Base-by-base conservation (phyloP, 2,329 filamentous ascomycete genomes). In the Pestalotiopsis sp. region DNA sequence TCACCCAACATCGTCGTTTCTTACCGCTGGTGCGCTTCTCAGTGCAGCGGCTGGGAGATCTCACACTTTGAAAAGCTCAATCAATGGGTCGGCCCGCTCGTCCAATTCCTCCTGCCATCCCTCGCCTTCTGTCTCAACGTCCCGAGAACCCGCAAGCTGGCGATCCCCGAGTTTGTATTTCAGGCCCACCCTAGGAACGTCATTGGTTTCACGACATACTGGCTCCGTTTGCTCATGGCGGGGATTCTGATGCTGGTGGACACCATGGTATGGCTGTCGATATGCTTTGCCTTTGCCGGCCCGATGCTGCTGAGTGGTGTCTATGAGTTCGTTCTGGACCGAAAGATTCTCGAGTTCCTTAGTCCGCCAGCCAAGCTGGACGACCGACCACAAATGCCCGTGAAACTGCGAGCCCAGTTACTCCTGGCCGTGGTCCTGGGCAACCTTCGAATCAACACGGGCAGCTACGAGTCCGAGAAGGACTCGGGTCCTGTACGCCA, bases 121-220 rank as follows among this genome's bases (percentile, higher is more conserved):
- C 69, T 81, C 3, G 77, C 79, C 0, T 81, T 81, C 69, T 78
- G 77, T 65, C 74, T 79, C 55, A 78, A 77, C 38, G 75, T 81
- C 11, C 79, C 79, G 20, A 72, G 79, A 14, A 74, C 75, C 25
- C 71, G 73, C 9, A 76, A 78, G 63, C 69, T 80, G 17, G 72
- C 71, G 4, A 75, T 80, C 27, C 74, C 75, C 2, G 71, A 82
- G 64, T 78, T 82, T 69, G 83, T 86, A 3, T 82, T 93, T 66
- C 91, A 91, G 78, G 85, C 87, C 0, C 90, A 91, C 73, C 85
- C 90, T 0, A 86, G 87, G 65, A 92, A 75, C 6, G 59, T 78
- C 7, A 71, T 76, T n/a, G 76, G 78, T 57, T 65, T 78, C 3
- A 63, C 69, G 38, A 73, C 72, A 25, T 78, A 77, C 63, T 75